Percentiles rank a stretch among this genome's conserved stretches.
Evolutionary conservation across 2,329 filamentous ascomycete species (phyloP).

Genomic region (Akanthomyces uredinophilus): DNA sequence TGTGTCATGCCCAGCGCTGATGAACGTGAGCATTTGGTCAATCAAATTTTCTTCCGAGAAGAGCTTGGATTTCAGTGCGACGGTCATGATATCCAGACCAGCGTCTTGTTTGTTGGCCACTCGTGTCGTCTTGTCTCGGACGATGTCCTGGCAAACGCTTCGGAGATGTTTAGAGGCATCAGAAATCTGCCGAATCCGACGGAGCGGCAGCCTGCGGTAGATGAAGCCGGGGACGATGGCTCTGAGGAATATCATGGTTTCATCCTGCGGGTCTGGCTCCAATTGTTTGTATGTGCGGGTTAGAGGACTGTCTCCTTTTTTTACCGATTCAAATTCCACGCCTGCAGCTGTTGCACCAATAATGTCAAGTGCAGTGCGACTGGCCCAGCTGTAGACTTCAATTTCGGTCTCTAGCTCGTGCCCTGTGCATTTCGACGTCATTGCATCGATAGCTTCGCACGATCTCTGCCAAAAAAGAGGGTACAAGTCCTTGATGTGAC

Average conservation of each 20-base stretch:
- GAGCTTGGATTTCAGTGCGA: conserved; percentile 68
- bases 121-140: conserved; percentile 70
- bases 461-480: conserved; percentile 63
- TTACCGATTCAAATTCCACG: background rate
- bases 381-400: background rate
- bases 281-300: background rate
- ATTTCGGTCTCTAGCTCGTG: background rate
- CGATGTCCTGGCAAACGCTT: conserved; percentile 59
- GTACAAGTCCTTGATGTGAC: conserved; percentile 65
- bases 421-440: background rate
- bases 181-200: conserved; percentile 60
- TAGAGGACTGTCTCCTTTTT: background rate
- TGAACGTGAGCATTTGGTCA: conserved; percentile 86
- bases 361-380: background rate
- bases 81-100: conserved; percentile 67
- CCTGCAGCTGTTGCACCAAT: background rate
- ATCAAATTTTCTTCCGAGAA: conserved; percentile 75
- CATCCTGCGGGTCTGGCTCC: background rate
- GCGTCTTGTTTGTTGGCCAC: conserved; percentile 45
- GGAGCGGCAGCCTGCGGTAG: conserved; percentile 58
- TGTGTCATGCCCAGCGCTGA: conserved; percentile 77
- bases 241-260: conserved; percentile 51
- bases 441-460: background rate
- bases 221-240: conserved; percentile 60
- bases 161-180: conserved; percentile 56